Evolutionary conservation across 805 yeast genomes (phyloP), one percentile per base, ranked within the genome.

Genomic region (Candida tibetensis): DNA sequence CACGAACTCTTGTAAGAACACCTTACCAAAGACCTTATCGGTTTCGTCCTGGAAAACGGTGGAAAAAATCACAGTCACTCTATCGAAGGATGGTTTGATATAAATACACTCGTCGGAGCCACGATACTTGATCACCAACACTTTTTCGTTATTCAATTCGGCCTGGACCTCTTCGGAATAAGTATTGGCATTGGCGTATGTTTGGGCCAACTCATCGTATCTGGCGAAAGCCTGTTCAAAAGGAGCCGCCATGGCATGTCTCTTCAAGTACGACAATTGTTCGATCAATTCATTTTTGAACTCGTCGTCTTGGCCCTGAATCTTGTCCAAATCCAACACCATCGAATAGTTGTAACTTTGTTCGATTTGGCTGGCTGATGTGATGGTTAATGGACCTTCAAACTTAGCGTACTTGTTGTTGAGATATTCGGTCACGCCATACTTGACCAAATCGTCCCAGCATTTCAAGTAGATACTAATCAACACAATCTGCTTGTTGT

Each of bases 1-100:
- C 31, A 89, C 95, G 60, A 90, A 90, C 66, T 90, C 96, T 59
- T 88, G 96, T 46, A 88, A 69, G 56, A 88, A 88, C 26, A 88
- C 95, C 61, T 83, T 87, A 30, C 95, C 95, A 51, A 87, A 85
- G 37, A 85, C 76, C 59, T 86, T 88, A 64, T 93, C 99, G 3
- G 98, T 93, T 62, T 93, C 98, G 64, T 93, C 99, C 57, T 86
- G 84, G 74, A 93, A 93, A 17, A 88, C 73, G 3, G 98, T 93
- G 34, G 95, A 87, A 66, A 93, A 93, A 32, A 93, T 85, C 28
- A 91, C 97, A 1, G 99, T 93, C 37, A 93, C 96, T 62, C 99
- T 82, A 64, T 93, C 99, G 57, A 83, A 87, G 23, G 95, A 81
- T 4, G 99, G 95, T 61, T 83, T 82, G 56, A 93, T 81, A 60